Evolutionary conservation across 768 basidiomycete genomes (phyloP).

Genomic region (Hypsizygus marmoreus): DNA sequence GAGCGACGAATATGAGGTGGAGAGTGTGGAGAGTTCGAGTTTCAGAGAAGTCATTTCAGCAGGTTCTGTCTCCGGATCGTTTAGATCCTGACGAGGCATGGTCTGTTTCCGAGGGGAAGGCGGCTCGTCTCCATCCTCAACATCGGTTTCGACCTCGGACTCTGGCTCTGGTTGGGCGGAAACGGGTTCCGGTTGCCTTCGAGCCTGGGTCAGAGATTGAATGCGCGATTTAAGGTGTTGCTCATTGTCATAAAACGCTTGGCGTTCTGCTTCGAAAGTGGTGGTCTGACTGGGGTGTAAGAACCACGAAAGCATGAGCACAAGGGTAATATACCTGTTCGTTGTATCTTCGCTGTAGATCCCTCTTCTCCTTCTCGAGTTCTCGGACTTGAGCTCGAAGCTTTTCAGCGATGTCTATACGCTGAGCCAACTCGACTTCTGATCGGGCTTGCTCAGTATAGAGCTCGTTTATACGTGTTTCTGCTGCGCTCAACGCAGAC

Average conservation of each 20-base stretch:
- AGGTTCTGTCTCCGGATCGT: conserved; percentile 75
- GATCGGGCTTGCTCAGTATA: conserved; percentile 81
- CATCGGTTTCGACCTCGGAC: conserved; percentile 42
- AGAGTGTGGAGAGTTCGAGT: conserved; percentile 83
- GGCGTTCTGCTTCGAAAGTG: conserved; percentile 90
- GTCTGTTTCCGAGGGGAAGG: conserved; percentile 18
- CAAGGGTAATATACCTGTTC: conserved; percentile 65
- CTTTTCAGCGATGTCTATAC: conserved; percentile 83
- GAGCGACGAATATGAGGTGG: conserved; percentile 81
- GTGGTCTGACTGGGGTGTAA: conserved; percentile 53
- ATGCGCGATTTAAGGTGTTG: conserved; percentile 92
- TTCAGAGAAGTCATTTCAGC: conserved; percentile 84
- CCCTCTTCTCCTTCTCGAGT: conserved; percentile 87
- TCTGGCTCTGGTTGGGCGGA: conserved; percentile 36
- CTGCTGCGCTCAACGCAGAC: conserved; percentile 66
- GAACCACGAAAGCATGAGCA: conserved; percentile 13
- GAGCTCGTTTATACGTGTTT: conserved; percentile 74
- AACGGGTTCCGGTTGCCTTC: conserved; percentile 51
- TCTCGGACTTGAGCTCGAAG: conserved; percentile 80
- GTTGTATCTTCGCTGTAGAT: conserved; percentile 79
- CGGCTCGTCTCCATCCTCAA: conserved; percentile 30
- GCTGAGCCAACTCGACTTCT: conserved; percentile 80
- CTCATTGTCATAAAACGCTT: conserved; percentile 91
- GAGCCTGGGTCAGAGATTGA: conserved; percentile 70
- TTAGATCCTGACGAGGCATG: conserved; percentile 45